Evolutionary conservation across 441 rosid genomes (phyloP).

Genomic region (Melastoma candidum): DNA sequence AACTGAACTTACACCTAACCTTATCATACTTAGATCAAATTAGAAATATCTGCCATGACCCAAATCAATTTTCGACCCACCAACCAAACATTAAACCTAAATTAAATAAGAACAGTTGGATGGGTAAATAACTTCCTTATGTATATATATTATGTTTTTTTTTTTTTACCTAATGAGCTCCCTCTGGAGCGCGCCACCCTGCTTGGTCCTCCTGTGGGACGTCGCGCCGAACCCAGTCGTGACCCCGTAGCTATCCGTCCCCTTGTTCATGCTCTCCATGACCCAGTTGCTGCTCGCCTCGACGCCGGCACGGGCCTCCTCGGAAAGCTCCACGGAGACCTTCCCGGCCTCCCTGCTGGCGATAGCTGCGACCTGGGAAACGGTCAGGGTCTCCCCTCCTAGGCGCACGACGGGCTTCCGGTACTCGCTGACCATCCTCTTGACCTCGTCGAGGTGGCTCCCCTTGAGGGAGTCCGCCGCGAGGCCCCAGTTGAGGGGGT

Average conservation of each 20-base stretch:
- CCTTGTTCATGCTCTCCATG: constrained; percentile 11
- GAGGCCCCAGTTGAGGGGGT: constrained; percentile 11
- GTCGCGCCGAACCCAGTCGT: constrained; percentile 15
- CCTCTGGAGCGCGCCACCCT: constrained; percentile 12
- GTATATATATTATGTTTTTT: too few relatives aligned
- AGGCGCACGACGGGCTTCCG: constrained; percentile 8
- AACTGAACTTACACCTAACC: too few relatives aligned
- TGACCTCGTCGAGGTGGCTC: constrained; percentile 14
- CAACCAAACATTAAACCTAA: too few relatives aligned
- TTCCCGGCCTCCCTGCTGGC: background rate
- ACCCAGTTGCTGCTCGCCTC: constrained; percentile 15
- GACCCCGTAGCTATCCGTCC: constrained; percentile 8
- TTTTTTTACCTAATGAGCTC: constrained; percentile 11
- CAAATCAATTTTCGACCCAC: too few relatives aligned
- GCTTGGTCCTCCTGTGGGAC: constrained; percentile 12
- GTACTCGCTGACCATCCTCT: constrained; percentile 12
- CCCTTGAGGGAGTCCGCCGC: constrained; percentile 12
- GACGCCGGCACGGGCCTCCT: constrained; percentile 9
- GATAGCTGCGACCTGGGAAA: constrained; percentile 10
- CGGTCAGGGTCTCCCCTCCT: constrained; percentile 9
- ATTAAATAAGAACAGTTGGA: too few relatives aligned
- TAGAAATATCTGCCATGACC: too few relatives aligned
- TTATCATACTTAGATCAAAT: too few relatives aligned
- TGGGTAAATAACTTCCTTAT: too few relatives aligned
- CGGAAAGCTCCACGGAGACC: constrained; percentile 8